Conservation (phyloP, 1,139 yeast species). For the Candida mesenterica region DNA sequence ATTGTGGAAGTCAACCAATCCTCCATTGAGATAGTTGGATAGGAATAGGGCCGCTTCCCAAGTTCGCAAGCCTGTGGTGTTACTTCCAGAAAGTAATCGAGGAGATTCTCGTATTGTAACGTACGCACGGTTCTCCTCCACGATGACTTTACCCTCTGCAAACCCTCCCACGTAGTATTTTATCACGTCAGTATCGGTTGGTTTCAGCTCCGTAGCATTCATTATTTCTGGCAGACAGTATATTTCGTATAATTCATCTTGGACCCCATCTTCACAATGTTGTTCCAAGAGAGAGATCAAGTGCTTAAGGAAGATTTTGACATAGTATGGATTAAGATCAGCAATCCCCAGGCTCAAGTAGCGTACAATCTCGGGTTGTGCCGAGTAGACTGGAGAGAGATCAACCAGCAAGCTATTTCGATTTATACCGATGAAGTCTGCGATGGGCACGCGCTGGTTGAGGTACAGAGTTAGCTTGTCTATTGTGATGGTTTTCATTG, state of each 20-base stretch:
- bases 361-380: conserved; percentile 4
- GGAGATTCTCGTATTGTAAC: conserved; percentile 61
- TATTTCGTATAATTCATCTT: conserved; percentile 52
- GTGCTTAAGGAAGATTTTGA: conserved; percentile 41
- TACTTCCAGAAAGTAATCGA: conserved; percentile 61
- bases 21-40: conserved; percentile 41
- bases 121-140: conserved; percentile 11
- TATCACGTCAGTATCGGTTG: conserved; percentile 49
- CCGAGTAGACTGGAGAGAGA: conserved; percentile 1
- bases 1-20: conserved; percentile 11
- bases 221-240: conserved; percentile 41
- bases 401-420: conserved; percentile 1
- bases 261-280: conserved; percentile 26
- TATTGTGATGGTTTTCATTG: conserved; percentile 1
- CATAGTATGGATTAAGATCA: conserved; percentile 49
- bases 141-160: neutral
- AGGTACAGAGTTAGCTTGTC: conserved; percentile 10
- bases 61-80: conserved; percentile 86
- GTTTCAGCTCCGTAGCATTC: conserved; percentile 34
- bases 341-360: conserved; percentile 5
- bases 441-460: conserved; percentile 14
- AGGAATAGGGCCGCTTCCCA: conserved; percentile 93
- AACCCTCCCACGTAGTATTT: conserved; percentile 41
- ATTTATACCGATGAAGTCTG: conserved; percentile 9
- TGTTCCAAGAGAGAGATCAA: conserved; percentile 38